These are phyloP conservation scores for Tulasnella sp. DNA, from an alignment of 768 basidiomycete species.

Conservation along the genomic window DNA sequence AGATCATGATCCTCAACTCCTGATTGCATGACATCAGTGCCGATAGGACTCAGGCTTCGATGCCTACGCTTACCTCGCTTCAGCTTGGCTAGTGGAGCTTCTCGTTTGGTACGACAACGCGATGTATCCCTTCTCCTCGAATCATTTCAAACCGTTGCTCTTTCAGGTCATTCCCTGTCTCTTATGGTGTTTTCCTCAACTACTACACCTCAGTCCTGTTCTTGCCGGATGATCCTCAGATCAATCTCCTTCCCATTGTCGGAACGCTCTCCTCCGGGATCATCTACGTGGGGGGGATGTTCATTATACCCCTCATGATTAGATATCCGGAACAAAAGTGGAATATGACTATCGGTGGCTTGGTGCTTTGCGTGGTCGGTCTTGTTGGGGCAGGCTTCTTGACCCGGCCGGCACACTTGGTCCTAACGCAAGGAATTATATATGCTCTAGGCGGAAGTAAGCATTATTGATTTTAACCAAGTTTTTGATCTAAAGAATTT, in stretches of 20 bases:
- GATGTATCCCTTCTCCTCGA: no score
- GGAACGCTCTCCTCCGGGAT: no score
- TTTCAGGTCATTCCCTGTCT: not conserved
- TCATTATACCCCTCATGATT: not conserved
- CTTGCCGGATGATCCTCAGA: not conserved
- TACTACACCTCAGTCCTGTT: not conserved
- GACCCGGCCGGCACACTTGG: not conserved
- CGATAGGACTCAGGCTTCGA: slow-evolving; percentile 9
- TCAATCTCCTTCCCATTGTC: not conserved
- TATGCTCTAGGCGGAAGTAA: not conserved
- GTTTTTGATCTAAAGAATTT: not conserved
- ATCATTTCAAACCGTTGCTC: no score
- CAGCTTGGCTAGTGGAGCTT: not conserved
- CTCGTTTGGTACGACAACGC: slow-evolving; percentile 2
- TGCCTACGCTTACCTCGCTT: slow-evolving; percentile 3
- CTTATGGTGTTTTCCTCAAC: slow-evolving; percentile 6
- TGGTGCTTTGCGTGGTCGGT: not conserved
- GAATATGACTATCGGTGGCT: not conserved
- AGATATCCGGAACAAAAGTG: not conserved
- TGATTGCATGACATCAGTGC: no score
- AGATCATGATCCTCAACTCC: no score
- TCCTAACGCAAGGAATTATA: not conserved
- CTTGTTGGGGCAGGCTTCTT: not conserved
- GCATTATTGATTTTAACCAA: not conserved
- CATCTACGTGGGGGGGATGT: not conserved